Base-by-base conservation (phyloP, 2,329 filamentous ascomycete species). In the Pseudogymnoascus sp. region DNA sequence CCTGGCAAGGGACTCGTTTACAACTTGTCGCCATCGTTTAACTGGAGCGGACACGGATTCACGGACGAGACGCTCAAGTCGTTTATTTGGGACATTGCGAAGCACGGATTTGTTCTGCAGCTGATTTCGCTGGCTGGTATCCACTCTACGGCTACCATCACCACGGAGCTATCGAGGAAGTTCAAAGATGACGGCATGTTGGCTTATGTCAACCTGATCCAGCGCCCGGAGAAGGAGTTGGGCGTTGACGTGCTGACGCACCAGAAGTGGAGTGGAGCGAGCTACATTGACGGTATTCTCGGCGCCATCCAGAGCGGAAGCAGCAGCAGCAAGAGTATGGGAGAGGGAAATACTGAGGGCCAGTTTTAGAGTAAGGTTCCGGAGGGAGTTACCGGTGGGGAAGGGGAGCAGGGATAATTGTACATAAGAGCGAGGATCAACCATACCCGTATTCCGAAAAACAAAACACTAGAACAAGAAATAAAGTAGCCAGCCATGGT, bases 41-140 rank as follows among this genome's bases (percentile, higher is more conserved):
- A 99, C 80, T 99, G 94, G 94, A 94, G 95, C 85, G 86, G 86
- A 9, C 92, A 97, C 73, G 94, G 93, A 31, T 99, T 97, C 76
- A 87, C 84, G 2, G 86, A 92, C 66, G 86, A 85, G 64, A 87
- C 88, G 5, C 82, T 99, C 61, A 91, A 89, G 77, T 91, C 85
- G 5, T 99, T 99, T 74, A 89, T 99, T 69, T 97, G 93, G 93
- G 93, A 97, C 74, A 85, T 99, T 67, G 94, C 92, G 7, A 86
- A 87, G 72, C 89, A 97, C 69, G 93, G 93, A 64, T 93, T 87
- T 72, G 85, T 85, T 8, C 75, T 88, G 69, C 86, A 88, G 76
- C 79, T 88, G 29, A 82, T 88, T 64, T 87, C 83, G 13, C 78
- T 88, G 12, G 86, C 86, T 0, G 86, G 86, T 13, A 71, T 88